A percentile compares a stretch with the other conserved stretches of the same genome.
phyloP scores from a whole-genome alignment of 805 yeast species.

The Candida broadrunensis region DNA sequence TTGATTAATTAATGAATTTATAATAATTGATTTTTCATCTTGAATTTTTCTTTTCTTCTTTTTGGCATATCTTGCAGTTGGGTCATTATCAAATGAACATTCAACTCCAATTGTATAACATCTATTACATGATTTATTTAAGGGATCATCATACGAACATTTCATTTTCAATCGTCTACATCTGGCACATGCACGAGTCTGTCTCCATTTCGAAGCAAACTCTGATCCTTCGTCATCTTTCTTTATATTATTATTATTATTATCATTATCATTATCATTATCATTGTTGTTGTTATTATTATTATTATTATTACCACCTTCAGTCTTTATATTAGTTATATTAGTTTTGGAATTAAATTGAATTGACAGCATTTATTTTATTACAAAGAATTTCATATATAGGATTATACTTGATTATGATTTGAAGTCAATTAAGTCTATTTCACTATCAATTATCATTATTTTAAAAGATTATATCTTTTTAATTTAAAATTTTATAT shows the following conservation, averaged over 20 bases:
- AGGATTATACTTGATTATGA: too few species aligned
- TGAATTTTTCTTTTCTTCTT: constrained; percentile 26
- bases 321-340: too few species aligned
- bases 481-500: too few species aligned
- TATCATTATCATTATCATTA: neutral
- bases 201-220: constrained; percentile 45
- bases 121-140: constrained; percentile 40
- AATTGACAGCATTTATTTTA: too few species aligned
- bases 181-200: constrained; percentile 52
- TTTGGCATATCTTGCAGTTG: constrained; percentile 41
- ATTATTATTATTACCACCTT: too few species aligned
- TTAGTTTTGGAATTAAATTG: too few species aligned
- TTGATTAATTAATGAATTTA: neutral
- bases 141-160: constrained; percentile 49
- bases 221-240: neutral
- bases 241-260: neutral
- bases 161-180: constrained; percentile 53
- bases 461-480: too few species aligned
- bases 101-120: constrained; percentile 42
- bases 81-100: constrained; percentile 52
- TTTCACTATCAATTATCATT: too few species aligned
- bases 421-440: too few species aligned
- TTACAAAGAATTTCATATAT: too few species aligned
- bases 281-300: neutral
- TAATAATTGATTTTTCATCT: neutral